Conservation (phyloP, 2,329 filamentous ascomycete genomes). For the Herpotrichia juniperi region DNA sequence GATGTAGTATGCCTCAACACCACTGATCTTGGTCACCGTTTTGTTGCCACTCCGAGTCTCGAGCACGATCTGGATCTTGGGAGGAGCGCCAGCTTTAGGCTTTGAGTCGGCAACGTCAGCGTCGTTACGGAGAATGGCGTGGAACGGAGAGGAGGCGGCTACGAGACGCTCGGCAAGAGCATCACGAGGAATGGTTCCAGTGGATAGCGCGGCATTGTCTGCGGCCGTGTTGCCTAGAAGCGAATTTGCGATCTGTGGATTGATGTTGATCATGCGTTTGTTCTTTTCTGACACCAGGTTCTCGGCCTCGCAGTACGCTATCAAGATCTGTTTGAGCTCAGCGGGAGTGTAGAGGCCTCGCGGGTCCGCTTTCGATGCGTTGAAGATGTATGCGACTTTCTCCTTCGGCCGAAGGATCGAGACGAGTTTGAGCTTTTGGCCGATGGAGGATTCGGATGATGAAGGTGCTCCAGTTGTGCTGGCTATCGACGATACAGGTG, state of each 20-base stretch:
- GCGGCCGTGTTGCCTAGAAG: slow-evolving; percentile 61
- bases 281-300: slow-evolving; percentile 63
- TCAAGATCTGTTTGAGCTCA: slow-evolving; percentile 64
- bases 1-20: slow-evolving; percentile 67
- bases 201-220: slow-evolving; percentile 63
- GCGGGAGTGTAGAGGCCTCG: slow-evolving; percentile 64
- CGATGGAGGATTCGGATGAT: slow-evolving; percentile 49
- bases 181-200: slow-evolving; percentile 65
- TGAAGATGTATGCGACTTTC: slow-evolving; percentile 63
- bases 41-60: slow-evolving; percentile 72
- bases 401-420: slow-evolving; percentile 63
- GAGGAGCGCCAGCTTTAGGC: slow-evolving; percentile 65
- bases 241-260: slow-evolving; percentile 67
- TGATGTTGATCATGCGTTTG: slow-evolving; percentile 65
- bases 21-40: slow-evolving; percentile 67
- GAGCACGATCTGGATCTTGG: slow-evolving; percentile 64
- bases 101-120: slow-evolving; percentile 54
- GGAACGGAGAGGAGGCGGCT: slow-evolving; percentile 61
- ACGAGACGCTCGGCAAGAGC: slow-evolving; percentile 65
- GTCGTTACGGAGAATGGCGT: slow-evolving; percentile 61
- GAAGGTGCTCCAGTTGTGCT: slow-evolving; percentile 50
- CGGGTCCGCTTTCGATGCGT: slow-evolving; percentile 55
- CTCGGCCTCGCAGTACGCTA: slow-evolving; percentile 64
- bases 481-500: slow-evolving; percentile 33
- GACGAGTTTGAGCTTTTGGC: slow-evolving; percentile 57